Evolutionary conservation across 305 asterid species (phyloP), one percentile per base, ranked within the genome.

Genomic region (Vinca major): DNA sequence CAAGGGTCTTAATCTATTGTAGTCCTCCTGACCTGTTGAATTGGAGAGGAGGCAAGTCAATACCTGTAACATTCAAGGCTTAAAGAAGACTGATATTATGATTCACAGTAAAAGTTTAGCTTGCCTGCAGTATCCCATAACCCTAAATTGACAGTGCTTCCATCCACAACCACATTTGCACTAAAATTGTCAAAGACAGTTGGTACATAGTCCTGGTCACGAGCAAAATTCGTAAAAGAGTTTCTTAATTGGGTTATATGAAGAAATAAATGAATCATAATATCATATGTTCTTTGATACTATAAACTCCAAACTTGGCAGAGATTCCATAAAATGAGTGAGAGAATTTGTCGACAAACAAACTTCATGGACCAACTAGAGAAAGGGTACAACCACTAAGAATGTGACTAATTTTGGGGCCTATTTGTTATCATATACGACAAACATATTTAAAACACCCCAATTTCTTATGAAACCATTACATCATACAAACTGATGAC

Each of bases 71-170:
- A n/a, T 17, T 16, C 45, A 66, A 65, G 64, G 40, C 13, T 36
- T 64, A 53, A 54, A 74, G 40, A 68, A 39, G 26, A 66, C 1
- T 10, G 17, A 63, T 41, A 21, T 16, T 19, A 17, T 33, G 33
- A 36, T 11, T 40, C 11, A 3, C n/a, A 13, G 62, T 19, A 4
- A 50, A 43, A 14, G 19, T 12, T n/a, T n/a, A 47, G 47, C 66
- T 48, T 48, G 70, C 81, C 81, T 62, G 81, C 81, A 66, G 81
- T 77, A 66, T 77, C 81, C 81, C 81, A 77, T 51, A 77, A 71
- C 33, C 81, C 81, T 70, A 77, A 62, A 66, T 72, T 76, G 26
- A 76, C 77, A 33, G 71, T 68, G 74, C 70, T 72, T 56, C 77
- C 80, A 64, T 72, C 77, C 44, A 76, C 80, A 47, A 63, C 74